A percentile compares a stretch with the other conserved stretches of the same genome.
phyloP scores from a whole-genome alignment of 176 grass and related monocot genomes.

The Oropetium thomaeum region DNA sequence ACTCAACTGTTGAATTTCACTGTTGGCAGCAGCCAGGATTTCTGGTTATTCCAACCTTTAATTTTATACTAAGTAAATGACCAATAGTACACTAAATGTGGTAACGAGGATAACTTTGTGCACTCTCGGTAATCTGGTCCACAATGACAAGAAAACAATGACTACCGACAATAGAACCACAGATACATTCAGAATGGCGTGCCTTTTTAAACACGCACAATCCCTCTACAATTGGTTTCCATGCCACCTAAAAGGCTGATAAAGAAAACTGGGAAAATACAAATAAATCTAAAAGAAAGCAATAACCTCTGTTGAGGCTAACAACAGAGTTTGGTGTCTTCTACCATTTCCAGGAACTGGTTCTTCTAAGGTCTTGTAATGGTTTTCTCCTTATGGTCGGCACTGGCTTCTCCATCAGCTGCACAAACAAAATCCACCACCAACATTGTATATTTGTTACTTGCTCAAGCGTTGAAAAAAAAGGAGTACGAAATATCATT shows the following conservation, averaged over 20 bases:
- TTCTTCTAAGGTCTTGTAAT: conserved; percentile 49
- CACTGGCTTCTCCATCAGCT: conserved; percentile 65
- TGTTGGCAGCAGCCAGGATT: too few species aligned
- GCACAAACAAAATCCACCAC: conserved; percentile 10
- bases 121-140: conserved; percentile 31
- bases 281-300: conserved; percentile 27
- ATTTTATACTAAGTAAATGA: not conserved
- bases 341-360: conserved; percentile 84
- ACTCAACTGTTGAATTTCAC: too few species aligned
- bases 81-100: not conserved
- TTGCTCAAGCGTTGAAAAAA: not conserved
- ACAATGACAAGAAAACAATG: conserved; percentile 19
- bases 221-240: conserved; percentile 22
- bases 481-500: not conserved
- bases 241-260: conserved; percentile 22
- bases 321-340: conserved; percentile 22
- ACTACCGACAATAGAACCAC: conserved; percentile 19
- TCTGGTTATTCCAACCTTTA: not conserved
- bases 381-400: conserved; percentile 58
- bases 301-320: conserved; percentile 22
- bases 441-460: not conserved
- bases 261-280: conserved; percentile 24
- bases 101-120: conserved; percentile 15
- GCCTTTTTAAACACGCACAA: conserved; percentile 39
- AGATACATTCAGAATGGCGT: conserved; percentile 23